Evolutionary conservation across 2,329 filamentous ascomycete species (phyloP).

Genomic region (Epichloe sp.): DNA sequence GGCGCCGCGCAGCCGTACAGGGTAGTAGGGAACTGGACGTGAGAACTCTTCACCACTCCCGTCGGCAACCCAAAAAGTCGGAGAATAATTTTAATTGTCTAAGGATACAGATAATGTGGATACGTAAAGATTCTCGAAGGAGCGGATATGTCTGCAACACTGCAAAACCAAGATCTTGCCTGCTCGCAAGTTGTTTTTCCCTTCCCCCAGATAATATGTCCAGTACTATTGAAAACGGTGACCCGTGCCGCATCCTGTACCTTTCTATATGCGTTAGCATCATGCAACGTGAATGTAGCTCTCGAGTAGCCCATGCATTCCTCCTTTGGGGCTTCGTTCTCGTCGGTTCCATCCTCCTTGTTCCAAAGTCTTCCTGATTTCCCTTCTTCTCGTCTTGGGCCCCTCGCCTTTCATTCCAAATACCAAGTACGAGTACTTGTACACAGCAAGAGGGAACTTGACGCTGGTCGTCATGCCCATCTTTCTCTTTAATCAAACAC

Average conservation of each 20-base stretch:
- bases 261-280: constrained; percentile 4
- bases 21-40: too few relatives aligned
- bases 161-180: background rate
- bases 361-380: background rate
- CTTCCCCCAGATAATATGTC: background rate
- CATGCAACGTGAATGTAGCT: background rate
- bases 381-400: background rate
- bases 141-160: background rate
- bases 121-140: background rate
- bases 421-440: constrained; percentile 10
- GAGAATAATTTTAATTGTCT: background rate
- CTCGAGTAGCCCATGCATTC: background rate
- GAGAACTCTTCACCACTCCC: too few relatives aligned
- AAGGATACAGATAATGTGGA: background rate
- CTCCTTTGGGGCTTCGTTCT: background rate
- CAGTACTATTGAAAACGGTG: background rate
- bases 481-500: background rate
- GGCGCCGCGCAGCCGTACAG: too few relatives aligned
- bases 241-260: background rate
- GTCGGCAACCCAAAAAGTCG: background rate
- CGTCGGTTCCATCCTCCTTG: background rate
- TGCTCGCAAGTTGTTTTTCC: background rate
- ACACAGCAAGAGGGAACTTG: constrained; percentile 6
- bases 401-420: background rate
- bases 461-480: background rate